Percentiles rank a stretch among this genome's conserved stretches.
Evolutionary conservation across 176 grass and related monocot genomes (phyloP).

Genomic region (Rhynchospora pubera): DNA sequence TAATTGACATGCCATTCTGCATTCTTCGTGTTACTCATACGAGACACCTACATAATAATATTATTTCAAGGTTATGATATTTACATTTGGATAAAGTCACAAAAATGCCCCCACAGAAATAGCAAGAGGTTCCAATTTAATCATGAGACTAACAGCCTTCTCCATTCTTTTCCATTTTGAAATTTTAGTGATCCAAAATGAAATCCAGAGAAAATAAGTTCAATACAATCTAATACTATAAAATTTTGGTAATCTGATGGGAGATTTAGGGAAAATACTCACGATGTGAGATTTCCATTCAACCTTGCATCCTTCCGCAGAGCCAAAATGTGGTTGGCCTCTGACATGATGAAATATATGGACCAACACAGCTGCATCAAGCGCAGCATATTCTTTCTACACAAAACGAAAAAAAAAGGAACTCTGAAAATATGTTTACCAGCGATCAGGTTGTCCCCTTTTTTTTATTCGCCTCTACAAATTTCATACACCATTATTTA

Average conservation of each 20-base stretch:
- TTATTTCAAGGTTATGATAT: neutral
- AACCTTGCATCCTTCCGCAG: conserved; percentile 38
- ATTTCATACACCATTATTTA: neutral
- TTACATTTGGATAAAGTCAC: neutral
- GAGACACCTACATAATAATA: conserved; percentile 31
- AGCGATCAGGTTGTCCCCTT: neutral
- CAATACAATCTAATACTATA: neutral
- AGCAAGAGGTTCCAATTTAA: neutral
- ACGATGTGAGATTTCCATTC: conserved; percentile 95
- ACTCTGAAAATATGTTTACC: neutral
- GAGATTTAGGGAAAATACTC: conserved; percentile 25
- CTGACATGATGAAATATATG: conserved; percentile 79
- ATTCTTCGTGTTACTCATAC: conserved; percentile 27
- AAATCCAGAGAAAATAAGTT: neutral
- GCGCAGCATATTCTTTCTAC: conserved; percentile 92
- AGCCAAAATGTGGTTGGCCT: conserved; percentile 48
- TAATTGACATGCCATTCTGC: conserved; percentile 11
- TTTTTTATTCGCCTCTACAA: neutral
- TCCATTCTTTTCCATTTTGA: neutral
- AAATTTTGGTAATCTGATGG: neutral
- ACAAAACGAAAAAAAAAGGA: neutral
- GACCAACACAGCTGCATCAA: conserved; percentile 81
- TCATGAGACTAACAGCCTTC: neutral
- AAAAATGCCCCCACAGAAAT: neutral
- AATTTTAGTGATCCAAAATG: neutral